Base-by-base conservation (phyloP, 169 alveolate genomes). In the Eimeria sp. region DNA sequence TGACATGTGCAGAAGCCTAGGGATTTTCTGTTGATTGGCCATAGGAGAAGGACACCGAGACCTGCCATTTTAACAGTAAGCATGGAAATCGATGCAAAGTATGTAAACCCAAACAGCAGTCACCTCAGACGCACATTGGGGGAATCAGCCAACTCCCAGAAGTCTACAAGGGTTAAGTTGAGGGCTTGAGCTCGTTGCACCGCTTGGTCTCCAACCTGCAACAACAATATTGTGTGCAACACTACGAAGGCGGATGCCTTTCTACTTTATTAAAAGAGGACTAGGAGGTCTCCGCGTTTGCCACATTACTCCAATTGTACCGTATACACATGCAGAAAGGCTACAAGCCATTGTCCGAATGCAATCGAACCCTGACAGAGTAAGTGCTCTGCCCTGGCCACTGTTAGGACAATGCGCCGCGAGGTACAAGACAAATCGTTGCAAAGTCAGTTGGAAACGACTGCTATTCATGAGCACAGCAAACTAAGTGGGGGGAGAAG, bases 161-260 rank as follows among this genome's bases (percentile, higher is more conserved):
- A 84, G 54, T 84, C 92, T 51, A 84, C 76, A 7, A 84, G 78
- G 76, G 92, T 57, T 78, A 84, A 45, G 34, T 84, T 18, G 58
- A 84, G 92, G 45, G 92, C 92, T 14, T 57, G 45, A 2, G 92
- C 92, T 9, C 92, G 92, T 43, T 57, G 54, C 54, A 84, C 16
- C 9, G 92, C 76, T 18, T 84, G 76, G 20, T 84, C 76, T 18
- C 92, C 92, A 54, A 84, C 92, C 92, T 84, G 76, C 75, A n/a
- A 30, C 75, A 25, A 14, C 43, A 65, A 14, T 40, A n/a, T n/a
- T 65, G 34, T 65, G 2, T 9, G 75, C 34, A 65, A 5, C 43
- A 13, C 34, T 25, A n/a, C 43, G 9, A 25, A 25, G 14, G 22
- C 43, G 6, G 0, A 20, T 25, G 75, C 4, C 9, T 65, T 4